These are phyloP conservation scores for Suillus subaureus DNA, from an alignment of 768 basidiomycete species.

Conservation along the genomic window DNA sequence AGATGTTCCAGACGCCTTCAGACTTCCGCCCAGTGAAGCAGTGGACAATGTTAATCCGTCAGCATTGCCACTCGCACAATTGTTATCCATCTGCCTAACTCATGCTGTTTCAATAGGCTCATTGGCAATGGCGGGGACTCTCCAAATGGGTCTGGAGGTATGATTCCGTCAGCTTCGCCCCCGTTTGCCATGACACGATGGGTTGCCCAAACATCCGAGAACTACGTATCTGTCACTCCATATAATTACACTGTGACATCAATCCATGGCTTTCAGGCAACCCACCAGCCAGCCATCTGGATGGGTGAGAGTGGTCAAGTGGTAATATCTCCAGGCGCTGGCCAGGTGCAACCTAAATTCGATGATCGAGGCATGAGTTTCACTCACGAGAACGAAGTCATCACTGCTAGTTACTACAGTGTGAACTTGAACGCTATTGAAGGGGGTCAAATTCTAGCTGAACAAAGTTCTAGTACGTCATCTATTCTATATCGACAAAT, in stretches of 20 bases:
- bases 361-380: conserved; percentile 60
- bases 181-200: conserved; percentile 88
- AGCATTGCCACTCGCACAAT: conserved; percentile 16
- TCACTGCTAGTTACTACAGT: conserved; percentile 56
- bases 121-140: conserved; percentile 76
- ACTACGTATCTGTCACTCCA: conserved; percentile 73
- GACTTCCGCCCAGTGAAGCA: conserved; percentile 35
- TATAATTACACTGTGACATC: conserved; percentile 62
- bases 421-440: conserved; percentile 56
- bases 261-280: conserved; percentile 78
- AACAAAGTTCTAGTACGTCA: conserved; percentile 64
- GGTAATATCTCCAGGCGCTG: conserved; percentile 59
- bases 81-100: not conserved
- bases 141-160: conserved; percentile 73
- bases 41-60: conserved; percentile 52
- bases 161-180: conserved; percentile 76
- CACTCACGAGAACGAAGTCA: conserved; percentile 52
- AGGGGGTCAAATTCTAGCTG: conserved; percentile 53
- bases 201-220: conserved; percentile 79
- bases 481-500: not conserved
- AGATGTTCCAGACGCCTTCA: conserved; percentile 17
- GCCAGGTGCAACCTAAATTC: conserved; percentile 52
- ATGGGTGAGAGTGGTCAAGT: conserved; percentile 80
- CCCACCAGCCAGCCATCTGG: conserved; percentile 87
- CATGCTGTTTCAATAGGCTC: conserved; percentile 35